Conservation (phyloP, 148 eudicot species). For the Hydrangea macrophylla region DNA sequence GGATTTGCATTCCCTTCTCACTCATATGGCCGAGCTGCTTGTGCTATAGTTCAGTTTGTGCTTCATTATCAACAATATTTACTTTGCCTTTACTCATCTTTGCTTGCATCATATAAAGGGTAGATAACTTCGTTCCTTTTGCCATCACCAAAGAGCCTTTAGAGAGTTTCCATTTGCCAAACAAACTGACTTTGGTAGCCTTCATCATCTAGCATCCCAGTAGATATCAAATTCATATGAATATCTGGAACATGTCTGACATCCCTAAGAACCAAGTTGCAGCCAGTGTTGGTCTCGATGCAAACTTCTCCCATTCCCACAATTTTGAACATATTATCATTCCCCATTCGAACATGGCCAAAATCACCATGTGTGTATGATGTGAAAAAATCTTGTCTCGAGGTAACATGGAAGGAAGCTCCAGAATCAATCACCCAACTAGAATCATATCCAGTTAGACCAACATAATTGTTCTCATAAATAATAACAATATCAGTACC, state of each 20-base stretch:
- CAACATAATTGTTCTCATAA: background rate
- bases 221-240: background rate
- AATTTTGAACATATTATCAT: background rate
- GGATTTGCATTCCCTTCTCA: no score
- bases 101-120: background rate
- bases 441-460: background rate
- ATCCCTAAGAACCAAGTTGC: background rate
- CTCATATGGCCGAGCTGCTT: background rate
- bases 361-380: background rate
- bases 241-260: background rate
- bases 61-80: background rate
- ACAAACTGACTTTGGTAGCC: background rate
- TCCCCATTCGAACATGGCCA: background rate
- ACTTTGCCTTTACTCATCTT: no score
- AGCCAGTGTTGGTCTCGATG: background rate
- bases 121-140: background rate
- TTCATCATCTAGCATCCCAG: conserved; percentile 1
- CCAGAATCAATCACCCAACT: conserved; percentile 4
- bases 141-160: background rate
- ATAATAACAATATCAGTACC: background rate
- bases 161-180: background rate
- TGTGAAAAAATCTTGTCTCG: background rate
- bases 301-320: background rate
- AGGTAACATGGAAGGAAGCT: background rate
- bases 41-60: background rate